A percentile compares a stretch with the other conserved stretches of the same genome.
These are phyloP conservation scores for Chytriomyces hyalinus DNA, from an alignment of 192 early-diverging fungal species.

Conservation along the genomic window DNA sequence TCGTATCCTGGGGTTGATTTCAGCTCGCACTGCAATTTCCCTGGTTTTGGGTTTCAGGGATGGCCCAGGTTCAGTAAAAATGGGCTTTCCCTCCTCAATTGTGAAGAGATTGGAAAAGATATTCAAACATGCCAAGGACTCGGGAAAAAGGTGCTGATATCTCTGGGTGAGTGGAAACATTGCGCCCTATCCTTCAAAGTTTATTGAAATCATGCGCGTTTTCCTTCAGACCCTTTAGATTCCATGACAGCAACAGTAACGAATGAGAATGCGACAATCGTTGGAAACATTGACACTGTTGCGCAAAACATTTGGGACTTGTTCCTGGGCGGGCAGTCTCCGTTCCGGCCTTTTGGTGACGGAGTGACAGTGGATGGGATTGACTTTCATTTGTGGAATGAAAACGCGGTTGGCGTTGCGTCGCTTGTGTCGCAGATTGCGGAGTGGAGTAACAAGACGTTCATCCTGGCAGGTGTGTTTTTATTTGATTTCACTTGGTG, in stretches of 20 bases:
- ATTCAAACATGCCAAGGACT: conserved; percentile 73
- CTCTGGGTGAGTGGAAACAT: conserved; percentile 62
- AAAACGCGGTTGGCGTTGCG: conserved; percentile 33
- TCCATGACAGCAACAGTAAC: conserved; percentile 41
- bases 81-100: conserved; percentile 69
- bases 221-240: conserved; percentile 52
- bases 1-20: conserved; percentile 71
- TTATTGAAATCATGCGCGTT: too few relatives aligned
- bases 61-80: conserved; percentile 53
- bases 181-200: too few relatives aligned
- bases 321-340: conserved; percentile 70
- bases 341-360: conserved; percentile 70
- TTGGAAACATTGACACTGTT: conserved; percentile 46
- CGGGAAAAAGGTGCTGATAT: conserved; percentile 76
- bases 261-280: conserved; percentile 45
- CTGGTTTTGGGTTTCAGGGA: conserved; percentile 30
- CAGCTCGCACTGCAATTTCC: conserved; percentile 65
- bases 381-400: conserved; percentile 47
- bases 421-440: conserved; percentile 19
- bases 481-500: not conserved
- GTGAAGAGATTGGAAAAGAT: conserved; percentile 67
- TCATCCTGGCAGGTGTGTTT: conserved; percentile 3
- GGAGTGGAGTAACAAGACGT: conserved; percentile 26
- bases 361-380: conserved; percentile 68
- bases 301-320: conserved; percentile 77